These are phyloP conservation scores for Gossypium davidsonii DNA, from an alignment of 441 rosid genomes.

Conservation along the genomic window DNA sequence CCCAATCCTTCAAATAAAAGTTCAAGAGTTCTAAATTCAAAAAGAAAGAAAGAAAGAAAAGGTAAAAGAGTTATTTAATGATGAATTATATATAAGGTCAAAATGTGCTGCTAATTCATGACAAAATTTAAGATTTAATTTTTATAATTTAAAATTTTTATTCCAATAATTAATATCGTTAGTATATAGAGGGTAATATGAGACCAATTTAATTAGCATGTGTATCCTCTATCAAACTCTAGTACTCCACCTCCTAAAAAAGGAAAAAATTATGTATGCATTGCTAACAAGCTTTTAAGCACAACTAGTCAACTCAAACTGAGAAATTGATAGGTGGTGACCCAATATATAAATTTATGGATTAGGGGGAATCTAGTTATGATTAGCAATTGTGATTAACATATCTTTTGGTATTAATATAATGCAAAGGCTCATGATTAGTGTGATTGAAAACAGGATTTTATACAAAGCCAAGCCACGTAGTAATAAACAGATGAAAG, in stretches of 20 bases:
- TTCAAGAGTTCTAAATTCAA: too few species aligned
- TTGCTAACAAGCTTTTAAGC: background rate
- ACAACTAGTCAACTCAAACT: background rate
- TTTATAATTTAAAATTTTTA: too few species aligned
- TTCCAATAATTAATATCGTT: too few species aligned
- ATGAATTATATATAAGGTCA: too few species aligned
- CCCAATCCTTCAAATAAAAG: background rate
- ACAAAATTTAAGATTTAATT: too few species aligned
- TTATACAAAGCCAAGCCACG: slow-evolving; percentile 11
- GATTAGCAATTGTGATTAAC: slow-evolving; percentile 26
- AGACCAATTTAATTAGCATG: too few species aligned
- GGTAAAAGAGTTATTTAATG: too few species aligned
- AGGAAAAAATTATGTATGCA: background rate
- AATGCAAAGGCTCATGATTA: slow-evolving; percentile 23
- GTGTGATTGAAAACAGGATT: slow-evolving; percentile 21
- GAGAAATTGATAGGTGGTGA: slow-evolving; percentile 15
- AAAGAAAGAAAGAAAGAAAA: too few species aligned
- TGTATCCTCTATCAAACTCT: background rate
- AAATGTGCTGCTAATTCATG: too few species aligned
- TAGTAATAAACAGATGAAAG: background rate
- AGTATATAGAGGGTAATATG: too few species aligned
- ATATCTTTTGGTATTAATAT: slow-evolving; percentile 13
- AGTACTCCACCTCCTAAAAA: background rate
- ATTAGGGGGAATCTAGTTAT: slow-evolving; percentile 38
- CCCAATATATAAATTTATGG: slow-evolving; percentile 26